Evolutionary conservation across 2,329 filamentous ascomycete genomes (phyloP), one percentile per base, ranked within the genome.

Genomic region (Xylariales sp.): DNA sequence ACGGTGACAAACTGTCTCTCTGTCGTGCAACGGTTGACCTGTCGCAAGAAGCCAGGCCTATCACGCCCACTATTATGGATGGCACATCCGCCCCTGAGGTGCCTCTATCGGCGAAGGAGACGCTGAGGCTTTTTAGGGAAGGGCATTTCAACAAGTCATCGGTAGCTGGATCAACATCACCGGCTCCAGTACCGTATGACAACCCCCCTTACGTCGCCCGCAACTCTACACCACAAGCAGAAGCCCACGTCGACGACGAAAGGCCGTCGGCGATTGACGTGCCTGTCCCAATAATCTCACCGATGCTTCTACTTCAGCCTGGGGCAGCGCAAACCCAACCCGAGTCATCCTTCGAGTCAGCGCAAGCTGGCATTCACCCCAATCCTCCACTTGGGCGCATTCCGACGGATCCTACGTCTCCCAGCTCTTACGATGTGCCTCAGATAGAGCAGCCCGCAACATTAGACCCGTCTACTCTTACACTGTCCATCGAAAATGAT

Each of bases 401-500:
- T 8, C 30, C 69, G 50, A 58, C 62, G 56, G 68, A 67, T 23
- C 57, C 56, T 16, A 54, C 18, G 5, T 55, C 72, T 36, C 58
- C 46, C 46, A 59, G 63, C 34, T 57, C 69, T 12, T 75, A 65
- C 50, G n/a, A 43, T 67, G 41, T 59, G n/a, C 48, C 69, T n/a
- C 69, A 67, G 16, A 67, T 73, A 34, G 76, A 75, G 41, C 75
- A 73, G 49, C 75, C 73, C 16, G 62, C 66, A 30, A 78, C 76
- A 6, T 64, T 79, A 32, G 73, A 79, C 48, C 77, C 77, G 5
- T 75, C 77, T 16, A 57, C 64, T 34, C 65, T 78, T 41, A 77
- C 76, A 23, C 61, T 78, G 23, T 78, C 76, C 4, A 77, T 78
- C 39, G 77, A 78, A 60, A 64, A 72, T 36, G 75, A 76, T 16